Percentiles rank a stretch among this genome's conserved stretches.
phyloP scores from a whole-genome alignment of 805 yeast species.

The Candida mattraensis region DNA sequence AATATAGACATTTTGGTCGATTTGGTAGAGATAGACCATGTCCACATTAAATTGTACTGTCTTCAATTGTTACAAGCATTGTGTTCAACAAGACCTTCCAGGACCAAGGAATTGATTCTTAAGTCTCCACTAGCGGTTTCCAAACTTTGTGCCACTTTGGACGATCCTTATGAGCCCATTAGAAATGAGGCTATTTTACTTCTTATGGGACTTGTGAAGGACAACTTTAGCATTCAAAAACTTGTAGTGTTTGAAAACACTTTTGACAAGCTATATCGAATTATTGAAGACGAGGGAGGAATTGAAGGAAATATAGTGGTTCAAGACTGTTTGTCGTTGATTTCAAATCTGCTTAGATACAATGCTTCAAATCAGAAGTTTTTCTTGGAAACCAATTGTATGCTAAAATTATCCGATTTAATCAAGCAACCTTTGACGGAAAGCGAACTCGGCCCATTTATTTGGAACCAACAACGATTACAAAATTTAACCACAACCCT shows the following conservation, averaged over 20 bases:
- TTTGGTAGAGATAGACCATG: slow-evolving; percentile 49
- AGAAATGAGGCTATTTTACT: slow-evolving; percentile 84
- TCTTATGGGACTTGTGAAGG: slow-evolving; percentile 78
- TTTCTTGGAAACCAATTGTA: slow-evolving; percentile 82
- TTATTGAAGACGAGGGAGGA: slow-evolving; percentile 86
- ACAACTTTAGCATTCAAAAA: slow-evolving; percentile 84
- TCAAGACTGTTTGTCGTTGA: slow-evolving; percentile 79
- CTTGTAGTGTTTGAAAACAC: slow-evolving; percentile 93
- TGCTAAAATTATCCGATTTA: slow-evolving; percentile 61
- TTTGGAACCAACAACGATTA: slow-evolving; percentile 77
- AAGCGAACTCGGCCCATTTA: slow-evolving; percentile 42
- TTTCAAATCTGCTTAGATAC: slow-evolving; percentile 70
- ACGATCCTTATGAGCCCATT: slow-evolving; percentile 75
- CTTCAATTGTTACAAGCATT: slow-evolving; percentile 84
- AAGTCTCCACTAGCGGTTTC: slow-evolving; percentile 79
- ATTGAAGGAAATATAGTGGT: slow-evolving; percentile 86
- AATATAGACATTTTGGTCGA: slow-evolving; percentile 50
- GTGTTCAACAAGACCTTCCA: slow-evolving; percentile 68
- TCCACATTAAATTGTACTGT: slow-evolving; percentile 77
- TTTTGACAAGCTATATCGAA: slow-evolving; percentile 76
- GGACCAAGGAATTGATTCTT: slow-evolving; percentile 72
- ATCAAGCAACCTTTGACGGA: slow-evolving; percentile 60
- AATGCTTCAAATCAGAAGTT: slow-evolving; percentile 88
- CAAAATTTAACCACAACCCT: slow-evolving; percentile 65
- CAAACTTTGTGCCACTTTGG: slow-evolving; percentile 60